phyloP scores from a whole-genome alignment of 352 stramenopile species.

The Phytophthora citricola region DNA sequence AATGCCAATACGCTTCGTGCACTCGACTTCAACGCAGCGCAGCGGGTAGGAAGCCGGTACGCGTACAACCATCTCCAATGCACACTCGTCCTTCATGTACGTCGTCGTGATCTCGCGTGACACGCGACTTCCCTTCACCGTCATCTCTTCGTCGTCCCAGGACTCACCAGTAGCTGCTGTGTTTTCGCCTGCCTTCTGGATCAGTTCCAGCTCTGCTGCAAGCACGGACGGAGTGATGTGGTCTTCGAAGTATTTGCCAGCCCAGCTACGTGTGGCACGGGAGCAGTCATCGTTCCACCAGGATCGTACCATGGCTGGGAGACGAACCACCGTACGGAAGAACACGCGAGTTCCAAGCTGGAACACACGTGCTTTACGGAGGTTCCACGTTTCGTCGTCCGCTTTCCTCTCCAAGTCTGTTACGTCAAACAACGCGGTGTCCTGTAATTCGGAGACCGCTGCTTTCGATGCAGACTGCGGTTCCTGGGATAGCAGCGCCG shows the following conservation, averaged over 20 bases:
- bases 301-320: constrained; percentile 88
- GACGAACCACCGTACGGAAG: constrained; percentile 80
- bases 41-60: constrained; percentile 91
- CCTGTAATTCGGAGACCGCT: constrained; percentile 45
- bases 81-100: constrained; percentile 94
- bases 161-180: constrained; percentile 34
- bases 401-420: constrained; percentile 43
- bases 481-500: constrained; percentile 73
- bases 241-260: constrained; percentile 90
- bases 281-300: constrained; percentile 93
- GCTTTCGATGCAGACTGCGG: constrained; percentile 35
- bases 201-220: constrained; percentile 77
- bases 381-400: constrained; percentile 36
- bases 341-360: constrained; percentile 71
- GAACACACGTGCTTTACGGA: constrained; percentile 54
- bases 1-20: constrained; percentile 91
- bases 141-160: constrained; percentile 86
- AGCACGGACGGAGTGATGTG: constrained; percentile 86
- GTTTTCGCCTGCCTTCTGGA: constrained; percentile 62
- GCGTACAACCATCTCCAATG: constrained; percentile 91
- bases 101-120: constrained; percentile 91
- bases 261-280: constrained; percentile 81
- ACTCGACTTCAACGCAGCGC: constrained; percentile 91
- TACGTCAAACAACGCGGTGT: constrained; percentile 56
- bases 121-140: constrained; percentile 86